Evolutionary conservation across 2,329 filamentous ascomycete species (phyloP).

Genomic region (Penicillium sp.): DNA sequence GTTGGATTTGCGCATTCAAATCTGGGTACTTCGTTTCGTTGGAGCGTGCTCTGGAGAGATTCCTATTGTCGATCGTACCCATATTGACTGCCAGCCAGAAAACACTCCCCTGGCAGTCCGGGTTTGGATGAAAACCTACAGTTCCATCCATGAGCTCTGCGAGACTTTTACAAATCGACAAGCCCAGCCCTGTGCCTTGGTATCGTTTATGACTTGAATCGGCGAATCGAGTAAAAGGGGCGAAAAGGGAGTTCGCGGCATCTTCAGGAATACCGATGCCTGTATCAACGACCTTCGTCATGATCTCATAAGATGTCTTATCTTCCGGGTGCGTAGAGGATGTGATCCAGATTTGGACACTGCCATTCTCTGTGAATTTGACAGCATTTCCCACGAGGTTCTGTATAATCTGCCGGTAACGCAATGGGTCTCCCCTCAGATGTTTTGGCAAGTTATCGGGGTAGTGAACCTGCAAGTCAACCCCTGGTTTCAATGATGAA

Average conservation of each 20-base stretch:
- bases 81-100: slow-evolving; percentile 52
- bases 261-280: slow-evolving; percentile 52
- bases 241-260: slow-evolving; percentile 49
- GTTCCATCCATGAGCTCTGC: slow-evolving; percentile 55
- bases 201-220: slow-evolving; percentile 52
- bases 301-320: slow-evolving; percentile 40
- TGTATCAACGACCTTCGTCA: slow-evolving; percentile 52
- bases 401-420: slow-evolving; percentile 60
- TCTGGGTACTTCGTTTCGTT: slow-evolving; percentile 18
- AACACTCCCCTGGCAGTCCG: slow-evolving; percentile 45
- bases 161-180: slow-evolving; percentile 56
- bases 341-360: slow-evolving; percentile 44
- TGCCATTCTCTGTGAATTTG: slow-evolving; percentile 59
- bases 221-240: slow-evolving; percentile 55
- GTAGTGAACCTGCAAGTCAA: slow-evolving; percentile 45
- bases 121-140: slow-evolving; percentile 46
- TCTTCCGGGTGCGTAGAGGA: slow-evolving; percentile 41
- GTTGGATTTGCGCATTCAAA: slow-evolving; percentile 24
- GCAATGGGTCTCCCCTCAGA: slow-evolving; percentile 55
- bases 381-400: slow-evolving; percentile 59
- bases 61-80: slow-evolving; percentile 29
- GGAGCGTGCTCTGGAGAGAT: slow-evolving; percentile 26
- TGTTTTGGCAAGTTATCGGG: slow-evolving; percentile 47
- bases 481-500: slow-evolving; percentile 43
- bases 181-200: slow-evolving; percentile 54